A percentile compares a stretch with the other conserved stretches of the same genome.
Evolutionary conservation across 2,329 filamentous ascomycete species (phyloP).

Genomic region (Hymenotorrendiella dingleyae): DNA sequence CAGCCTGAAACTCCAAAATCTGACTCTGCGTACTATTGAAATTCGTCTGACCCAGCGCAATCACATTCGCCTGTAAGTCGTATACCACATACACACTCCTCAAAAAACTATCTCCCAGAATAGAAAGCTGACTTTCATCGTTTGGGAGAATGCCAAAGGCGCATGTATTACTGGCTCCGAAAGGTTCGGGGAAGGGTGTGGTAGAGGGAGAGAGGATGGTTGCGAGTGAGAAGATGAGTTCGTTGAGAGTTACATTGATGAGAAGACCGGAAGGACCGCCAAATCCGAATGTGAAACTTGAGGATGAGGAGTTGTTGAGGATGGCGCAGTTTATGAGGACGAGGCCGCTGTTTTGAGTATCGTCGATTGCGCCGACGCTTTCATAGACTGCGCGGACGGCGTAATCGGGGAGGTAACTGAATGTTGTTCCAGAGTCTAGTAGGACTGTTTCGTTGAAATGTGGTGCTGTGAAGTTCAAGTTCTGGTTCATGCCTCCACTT

Average conservation of each 20-base stretch:
- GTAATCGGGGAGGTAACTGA: constrained; percentile 55
- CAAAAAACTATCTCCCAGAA: constrained; percentile 47
- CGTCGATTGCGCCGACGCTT: constrained; percentile 35
- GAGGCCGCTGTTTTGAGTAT: constrained; percentile 8
- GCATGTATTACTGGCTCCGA: too few species aligned
- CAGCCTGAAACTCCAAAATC: constrained; percentile 19
- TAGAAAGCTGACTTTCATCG: constrained; percentile 5
- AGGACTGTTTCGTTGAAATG: constrained; percentile 41
- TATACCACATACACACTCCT: constrained; percentile 50
- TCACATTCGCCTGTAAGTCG: constrained; percentile 43
- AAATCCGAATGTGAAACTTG: constrained; percentile 42
- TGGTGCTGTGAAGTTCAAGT: constrained; percentile 13
- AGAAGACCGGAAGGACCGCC: constrained; percentile 34
- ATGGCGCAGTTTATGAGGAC: constrained; percentile 35
- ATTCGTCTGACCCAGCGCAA: constrained; percentile 43
- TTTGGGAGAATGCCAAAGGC: constrained; percentile 44
- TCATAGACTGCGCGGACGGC: constrained; percentile 38
- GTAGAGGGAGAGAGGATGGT: constrained; percentile 6
- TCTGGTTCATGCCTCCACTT: constrained; percentile 31
- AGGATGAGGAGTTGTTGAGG: constrained; percentile 29
- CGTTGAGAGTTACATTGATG: constrained; percentile 39
- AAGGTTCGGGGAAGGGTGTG: constrained; percentile 28
- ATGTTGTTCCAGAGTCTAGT: constrained; percentile 60
- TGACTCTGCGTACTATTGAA: constrained; percentile 31
- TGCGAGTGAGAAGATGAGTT: constrained; percentile 35